These are phyloP conservation scores for Salvia sclarea DNA, from an alignment of 305 asterid genomes.

Conservation along the genomic window DNA sequence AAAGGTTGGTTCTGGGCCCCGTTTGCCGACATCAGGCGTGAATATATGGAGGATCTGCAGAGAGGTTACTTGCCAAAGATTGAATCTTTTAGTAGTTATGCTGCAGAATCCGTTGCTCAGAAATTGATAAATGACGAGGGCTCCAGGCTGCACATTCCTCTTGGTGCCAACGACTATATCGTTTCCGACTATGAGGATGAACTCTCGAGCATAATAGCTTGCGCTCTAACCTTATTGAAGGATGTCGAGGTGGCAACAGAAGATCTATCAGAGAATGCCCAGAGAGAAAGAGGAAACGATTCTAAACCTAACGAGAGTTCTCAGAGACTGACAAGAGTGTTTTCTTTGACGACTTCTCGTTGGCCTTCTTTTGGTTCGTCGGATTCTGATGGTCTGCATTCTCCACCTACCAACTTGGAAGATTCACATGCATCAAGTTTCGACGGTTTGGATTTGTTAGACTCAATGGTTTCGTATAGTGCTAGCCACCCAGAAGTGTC, in stretches of 20 bases:
- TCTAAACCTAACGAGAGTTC: conserved; percentile 41
- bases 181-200: conserved; percentile 90
- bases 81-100: conserved; percentile 51
- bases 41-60: conserved; percentile 64
- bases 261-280: conserved; percentile 44
- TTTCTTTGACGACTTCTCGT: conserved; percentile 56
- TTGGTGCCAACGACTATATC: conserved; percentile 59
- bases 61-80: conserved; percentile 68
- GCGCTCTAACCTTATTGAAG: conserved; percentile 73
- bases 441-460: conserved; percentile 65
- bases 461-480: conserved; percentile 61
- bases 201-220: conserved; percentile 89
- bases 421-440: conserved; percentile 65
- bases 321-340: conserved; percentile 45
- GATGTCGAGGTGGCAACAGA: conserved; percentile 41
- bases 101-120: conserved; percentile 49
- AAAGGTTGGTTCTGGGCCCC: conserved; percentile 78
- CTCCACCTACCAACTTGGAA: conserved; percentile 49
- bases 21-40: conserved; percentile 54
- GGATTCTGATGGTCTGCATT: conserved; percentile 55
- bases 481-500: conserved; percentile 74
- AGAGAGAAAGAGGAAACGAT: conserved; percentile 47
- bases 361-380: conserved; percentile 64
- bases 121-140: conserved; percentile 66
- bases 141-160: conserved; percentile 78